phyloP scores from a whole-genome alignment of 768 basidiomycete genomes.

The Termitomyces sp. region DNA sequence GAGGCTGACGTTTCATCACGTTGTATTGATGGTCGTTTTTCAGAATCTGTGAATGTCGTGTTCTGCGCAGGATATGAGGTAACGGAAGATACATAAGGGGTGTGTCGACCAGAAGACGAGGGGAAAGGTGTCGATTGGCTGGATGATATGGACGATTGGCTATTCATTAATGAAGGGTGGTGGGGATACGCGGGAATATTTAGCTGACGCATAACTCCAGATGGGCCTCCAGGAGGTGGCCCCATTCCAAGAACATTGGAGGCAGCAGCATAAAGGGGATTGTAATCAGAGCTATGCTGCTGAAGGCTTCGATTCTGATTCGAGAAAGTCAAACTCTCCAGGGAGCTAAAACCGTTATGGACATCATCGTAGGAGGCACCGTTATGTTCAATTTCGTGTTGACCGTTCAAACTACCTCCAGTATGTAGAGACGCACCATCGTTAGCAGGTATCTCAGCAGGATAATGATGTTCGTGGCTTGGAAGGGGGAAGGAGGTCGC shows the following conservation, averaged over 20 bases:
- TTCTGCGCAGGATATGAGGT: conserved; percentile 20
- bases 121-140: conserved; percentile 27
- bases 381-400: conserved; percentile 29
- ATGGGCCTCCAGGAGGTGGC: conserved; percentile 41
- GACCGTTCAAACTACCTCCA: conserved; percentile 26
- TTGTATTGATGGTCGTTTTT: conserved; percentile 49
- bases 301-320: conserved; percentile 16
- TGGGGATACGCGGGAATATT: conserved; percentile 19
- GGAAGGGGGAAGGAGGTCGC: conserved; percentile 35
- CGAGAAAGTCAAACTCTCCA: conserved; percentile 23
- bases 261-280: conserved; percentile 67
- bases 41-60: conserved; percentile 37
- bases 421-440: conserved; percentile 25
- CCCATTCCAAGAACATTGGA: conserved; percentile 79
- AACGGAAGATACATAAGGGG: conserved; percentile 14
- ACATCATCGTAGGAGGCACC: conserved; percentile 36
- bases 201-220: conserved; percentile 17
- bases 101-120: conserved; percentile 9
- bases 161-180: conserved; percentile 12
- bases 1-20: conserved; percentile 56
- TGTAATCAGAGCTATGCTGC: conserved; percentile 35
- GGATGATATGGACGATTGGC: conserved; percentile 23
- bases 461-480: conserved; percentile 6
- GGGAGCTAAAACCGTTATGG: conserved; percentile 17
- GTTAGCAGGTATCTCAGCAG: conserved; percentile 7